phyloP scores from a whole-genome alignment of 371 early-diverging fungal genomes.

The Smittium mucronatum region DNA sequence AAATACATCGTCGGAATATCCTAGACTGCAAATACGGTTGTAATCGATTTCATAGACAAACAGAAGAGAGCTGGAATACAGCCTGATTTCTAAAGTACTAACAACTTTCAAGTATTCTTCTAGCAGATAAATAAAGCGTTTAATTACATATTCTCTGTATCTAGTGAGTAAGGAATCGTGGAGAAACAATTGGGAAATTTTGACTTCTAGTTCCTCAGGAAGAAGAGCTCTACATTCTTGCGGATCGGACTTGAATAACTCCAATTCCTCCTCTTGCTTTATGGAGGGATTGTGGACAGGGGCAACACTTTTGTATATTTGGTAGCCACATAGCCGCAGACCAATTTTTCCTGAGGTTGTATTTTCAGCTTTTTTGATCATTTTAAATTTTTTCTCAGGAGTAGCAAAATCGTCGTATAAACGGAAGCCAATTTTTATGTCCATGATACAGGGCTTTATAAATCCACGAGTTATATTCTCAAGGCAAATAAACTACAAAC shows the following conservation, averaged over 20 bases:
- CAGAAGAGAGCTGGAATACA: constrained; percentile 52
- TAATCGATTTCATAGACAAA: constrained; percentile 58
- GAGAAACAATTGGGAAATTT: constrained; percentile 36
- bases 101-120: constrained; percentile 38
- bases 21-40: constrained; percentile 11
- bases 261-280: constrained; percentile 34
- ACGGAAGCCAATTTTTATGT: constrained; percentile 61
- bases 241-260: not conserved
- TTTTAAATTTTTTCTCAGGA: constrained; percentile 44
- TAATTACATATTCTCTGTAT: constrained; percentile 41
- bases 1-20: constrained; percentile 33
- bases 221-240: constrained; percentile 16
- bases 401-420: constrained; percentile 48
- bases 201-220: constrained; percentile 33
- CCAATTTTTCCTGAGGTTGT: constrained; percentile 48
- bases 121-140: constrained; percentile 44
- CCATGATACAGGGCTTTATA: constrained; percentile 54
- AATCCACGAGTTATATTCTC: constrained; percentile 59
- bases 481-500: constrained; percentile 38
- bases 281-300: constrained; percentile 17
- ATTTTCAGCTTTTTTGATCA: constrained; percentile 38
- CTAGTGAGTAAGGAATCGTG: constrained; percentile 28
- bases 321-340: constrained; percentile 48
- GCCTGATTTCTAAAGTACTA: constrained; percentile 35
- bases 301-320: constrained; percentile 22